phyloP scores from a whole-genome alignment of 768 basidiomycete genomes.

The Rhodotorula toruloides region DNA sequence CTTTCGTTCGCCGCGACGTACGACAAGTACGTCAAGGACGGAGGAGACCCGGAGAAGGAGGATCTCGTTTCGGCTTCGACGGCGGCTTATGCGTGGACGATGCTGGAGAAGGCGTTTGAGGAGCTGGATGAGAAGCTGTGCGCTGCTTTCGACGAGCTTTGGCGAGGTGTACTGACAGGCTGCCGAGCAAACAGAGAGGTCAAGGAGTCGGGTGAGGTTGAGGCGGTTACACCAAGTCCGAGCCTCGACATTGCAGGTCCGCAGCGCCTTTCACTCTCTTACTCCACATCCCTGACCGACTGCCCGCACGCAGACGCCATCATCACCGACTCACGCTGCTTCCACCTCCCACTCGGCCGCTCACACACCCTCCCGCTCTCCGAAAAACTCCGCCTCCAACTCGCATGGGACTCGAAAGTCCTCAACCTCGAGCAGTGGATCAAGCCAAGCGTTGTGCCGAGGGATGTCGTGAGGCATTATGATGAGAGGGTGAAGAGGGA shows the following conservation, averaged over 20 bases:
- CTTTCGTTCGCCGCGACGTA: constrained; percentile 9
- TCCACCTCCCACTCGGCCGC: constrained; percentile 18
- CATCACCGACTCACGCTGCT: constrained; percentile 17
- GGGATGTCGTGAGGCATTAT: constrained; percentile 1
- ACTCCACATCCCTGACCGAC: not conserved
- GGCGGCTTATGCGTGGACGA: constrained; percentile 12
- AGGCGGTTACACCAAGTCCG: constrained; percentile 2
- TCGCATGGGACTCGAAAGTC: constrained; percentile 7
- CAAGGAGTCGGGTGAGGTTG: constrained; percentile 9
- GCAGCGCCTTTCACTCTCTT: not conserved
- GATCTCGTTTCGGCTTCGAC: constrained; percentile 8
- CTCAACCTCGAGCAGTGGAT: not conserved
- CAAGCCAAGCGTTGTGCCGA: constrained; percentile 4
- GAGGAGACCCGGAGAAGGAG: constrained; percentile 5
- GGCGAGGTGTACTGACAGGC: not conserved
- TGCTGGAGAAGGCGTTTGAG: constrained; percentile 7
- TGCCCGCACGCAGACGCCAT: not conserved
- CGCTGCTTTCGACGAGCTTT: not conserved
- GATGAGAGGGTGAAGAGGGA: constrained; percentile 1
- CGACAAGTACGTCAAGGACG: constrained; percentile 1
- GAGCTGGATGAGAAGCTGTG: constrained; percentile 13
- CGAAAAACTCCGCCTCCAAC: constrained; percentile 16
- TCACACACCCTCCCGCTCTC: constrained; percentile 10
- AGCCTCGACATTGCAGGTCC: constrained; percentile 22
- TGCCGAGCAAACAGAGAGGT: not conserved